Percentiles rank a stretch among this genome's conserved stretches.
phyloP scores from a whole-genome alignment of 805 yeast genomes.

The Hermanozyma aechmeae region DNA sequence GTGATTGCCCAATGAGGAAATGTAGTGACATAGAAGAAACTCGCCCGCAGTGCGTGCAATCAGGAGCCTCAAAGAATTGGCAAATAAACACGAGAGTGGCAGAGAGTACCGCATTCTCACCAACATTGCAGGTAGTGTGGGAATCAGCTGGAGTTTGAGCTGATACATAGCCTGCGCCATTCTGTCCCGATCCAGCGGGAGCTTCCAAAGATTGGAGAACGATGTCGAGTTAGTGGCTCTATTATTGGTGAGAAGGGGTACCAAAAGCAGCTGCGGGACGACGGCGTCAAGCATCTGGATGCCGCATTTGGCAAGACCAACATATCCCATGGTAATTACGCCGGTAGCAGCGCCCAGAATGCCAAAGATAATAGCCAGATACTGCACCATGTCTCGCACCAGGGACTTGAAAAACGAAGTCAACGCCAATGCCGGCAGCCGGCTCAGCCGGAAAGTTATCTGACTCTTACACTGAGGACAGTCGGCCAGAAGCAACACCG shows the following conservation, averaged over 20 bases:
- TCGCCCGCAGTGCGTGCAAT: constrained; percentile 13
- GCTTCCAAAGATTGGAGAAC: too few relatives aligned
- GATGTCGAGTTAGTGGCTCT: too few relatives aligned
- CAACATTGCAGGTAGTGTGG: constrained; percentile 28
- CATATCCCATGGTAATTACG: constrained; percentile 27
- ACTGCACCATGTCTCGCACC: constrained; percentile 15
- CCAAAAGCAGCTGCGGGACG: constrained; percentile 23
- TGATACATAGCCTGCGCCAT: too few relatives aligned
- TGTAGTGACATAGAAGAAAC: constrained; percentile 24
- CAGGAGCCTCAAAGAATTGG: neutral
- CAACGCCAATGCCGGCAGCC: constrained; percentile 17
- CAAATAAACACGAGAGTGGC: constrained; percentile 18
- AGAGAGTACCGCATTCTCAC: constrained; percentile 29
- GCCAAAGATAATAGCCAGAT: constrained; percentile 23
- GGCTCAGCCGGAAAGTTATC: constrained; percentile 22
- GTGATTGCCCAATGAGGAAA: constrained; percentile 30
- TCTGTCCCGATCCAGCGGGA: too few relatives aligned
- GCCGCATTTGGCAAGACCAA: constrained; percentile 29
- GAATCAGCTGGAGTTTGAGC: constrained; percentile 26
- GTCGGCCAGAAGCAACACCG: constrained; percentile 12
- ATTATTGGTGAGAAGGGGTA: constrained; percentile 16
- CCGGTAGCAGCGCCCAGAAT: constrained; percentile 33
- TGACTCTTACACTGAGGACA: constrained; percentile 35
- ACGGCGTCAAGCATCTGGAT: constrained; percentile 26
- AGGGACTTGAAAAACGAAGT: constrained; percentile 9